A percentile compares a stretch with the other conserved stretches of the same genome.
Conservation (phyloP, 306 rosid genomes). For the Chamaecrista fasciculata region DNA sequence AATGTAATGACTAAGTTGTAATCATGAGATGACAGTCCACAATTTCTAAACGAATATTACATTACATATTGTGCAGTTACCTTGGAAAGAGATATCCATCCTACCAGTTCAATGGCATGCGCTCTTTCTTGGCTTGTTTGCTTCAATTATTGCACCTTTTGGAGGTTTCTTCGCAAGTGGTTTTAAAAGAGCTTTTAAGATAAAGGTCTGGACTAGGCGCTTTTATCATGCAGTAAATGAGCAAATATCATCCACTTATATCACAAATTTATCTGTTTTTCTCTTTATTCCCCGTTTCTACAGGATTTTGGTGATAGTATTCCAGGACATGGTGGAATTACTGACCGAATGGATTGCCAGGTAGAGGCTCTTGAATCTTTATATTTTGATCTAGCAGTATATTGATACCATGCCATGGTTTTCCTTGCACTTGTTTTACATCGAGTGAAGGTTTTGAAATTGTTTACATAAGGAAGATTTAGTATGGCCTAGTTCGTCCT, state of each 20-base stretch:
- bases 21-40: slow-evolving; percentile 26
- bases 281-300: slow-evolving; percentile 21
- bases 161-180: slow-evolving; percentile 99
- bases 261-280: slow-evolving; percentile 16
- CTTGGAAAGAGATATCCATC: slow-evolving; percentile 78
- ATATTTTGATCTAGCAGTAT: slow-evolving; percentile 17
- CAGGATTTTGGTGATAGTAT: slow-evolving; percentile 99
- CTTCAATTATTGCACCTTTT: slow-evolving; percentile 95
- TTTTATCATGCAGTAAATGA: slow-evolving; percentile 21
- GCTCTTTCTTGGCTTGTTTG: slow-evolving; percentile 82
- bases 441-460: background rate
- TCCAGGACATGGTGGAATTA: slow-evolving; percentile 98
- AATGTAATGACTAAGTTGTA: slow-evolving; percentile 13
- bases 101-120: slow-evolving; percentile 95
- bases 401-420: background rate
- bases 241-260: slow-evolving; percentile 19
- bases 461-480: slow-evolving; percentile 9
- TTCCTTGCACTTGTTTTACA: background rate
- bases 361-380: slow-evolving; percentile 36
- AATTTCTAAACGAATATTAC: slow-evolving; percentile 25
- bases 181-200: slow-evolving; percentile 94
- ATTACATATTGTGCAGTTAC: slow-evolving; percentile 52
- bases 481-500: slow-evolving; percentile 10
- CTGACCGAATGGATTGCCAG: slow-evolving; percentile 99
- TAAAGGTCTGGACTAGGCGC: slow-evolving; percentile 58